Percentiles rank a stretch among this genome's conserved stretches.
These are phyloP conservation scores for Xylariales sp. DNA, from an alignment of 2,329 filamentous ascomycete species.

Conservation along the genomic window DNA sequence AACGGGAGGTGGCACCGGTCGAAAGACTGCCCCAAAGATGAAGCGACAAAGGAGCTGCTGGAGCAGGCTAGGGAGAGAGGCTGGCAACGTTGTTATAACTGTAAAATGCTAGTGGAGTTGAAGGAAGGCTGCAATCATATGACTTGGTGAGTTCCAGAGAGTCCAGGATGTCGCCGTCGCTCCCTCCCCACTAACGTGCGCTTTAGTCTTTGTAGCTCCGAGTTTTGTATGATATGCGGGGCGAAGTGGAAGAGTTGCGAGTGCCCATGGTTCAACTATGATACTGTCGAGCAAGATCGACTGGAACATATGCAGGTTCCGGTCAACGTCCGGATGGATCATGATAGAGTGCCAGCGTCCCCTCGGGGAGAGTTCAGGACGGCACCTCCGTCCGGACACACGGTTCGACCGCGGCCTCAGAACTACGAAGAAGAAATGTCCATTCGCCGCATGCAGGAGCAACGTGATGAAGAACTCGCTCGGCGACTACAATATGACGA, in stretches of 20 bases:
- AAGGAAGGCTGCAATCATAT: conserved; percentile 86
- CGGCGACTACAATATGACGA: conserved; percentile 32
- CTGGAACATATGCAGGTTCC: conserved; percentile 49
- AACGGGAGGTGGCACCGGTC: conserved; percentile 69
- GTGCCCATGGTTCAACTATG: conserved; percentile 74
- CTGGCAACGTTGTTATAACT: conserved; percentile 73
- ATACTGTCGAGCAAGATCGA: conserved; percentile 47
- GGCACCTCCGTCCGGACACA: conserved; percentile 16
- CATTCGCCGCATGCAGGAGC: conserved; percentile 41
- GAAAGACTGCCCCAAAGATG: conserved; percentile 66
- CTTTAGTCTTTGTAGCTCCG: conserved; percentile 64
- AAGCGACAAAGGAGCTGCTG: conserved; percentile 59
- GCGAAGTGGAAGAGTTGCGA: conserved; percentile 77
- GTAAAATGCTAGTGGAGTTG: conserved; percentile 69
- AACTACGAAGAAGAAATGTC: conserved; percentile 45
- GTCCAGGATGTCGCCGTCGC: too few relatives aligned
- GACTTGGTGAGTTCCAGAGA: conserved; percentile 76
- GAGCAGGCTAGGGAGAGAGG: conserved; percentile 62
- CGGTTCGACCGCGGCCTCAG: conserved; percentile 23
- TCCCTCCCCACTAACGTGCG: conserved; percentile 21
- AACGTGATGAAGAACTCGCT: conserved; percentile 37
- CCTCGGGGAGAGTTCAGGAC: conserved; percentile 23
- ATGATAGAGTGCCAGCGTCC: conserved; percentile 26
- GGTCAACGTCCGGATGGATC: conserved; percentile 28
- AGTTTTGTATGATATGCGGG: conserved; percentile 87